Evolutionary conservation across 352 stramenopile genomes (phyloP), one percentile per base, ranked within the genome.

Genomic region (Lagenidium sp.): DNA sequence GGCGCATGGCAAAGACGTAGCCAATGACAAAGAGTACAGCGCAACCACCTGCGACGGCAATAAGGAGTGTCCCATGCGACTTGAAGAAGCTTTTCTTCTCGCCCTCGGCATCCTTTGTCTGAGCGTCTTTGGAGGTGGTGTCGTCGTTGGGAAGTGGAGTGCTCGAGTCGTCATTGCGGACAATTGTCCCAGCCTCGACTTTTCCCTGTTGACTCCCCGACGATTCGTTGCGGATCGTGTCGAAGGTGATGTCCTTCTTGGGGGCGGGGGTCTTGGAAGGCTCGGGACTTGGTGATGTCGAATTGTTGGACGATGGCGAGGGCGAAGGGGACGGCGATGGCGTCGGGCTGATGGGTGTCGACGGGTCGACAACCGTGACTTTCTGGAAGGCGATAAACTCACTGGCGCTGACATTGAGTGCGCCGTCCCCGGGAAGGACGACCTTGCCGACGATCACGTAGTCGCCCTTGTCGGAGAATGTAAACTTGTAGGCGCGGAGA

Each of bases 311-410:
- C 19, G 54, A 44, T 1, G 44, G 36, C 0, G 49, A 25, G 11
- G 50, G 38, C 20, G 50, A 36, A 19, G 50, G 26, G 0, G 47
- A 53, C 4, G 59, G 42, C 0, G 47, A 30, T 2, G 59, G 41
- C 13, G 59, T 43, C 1, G 58, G 44, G 29, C 60, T 60, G 45
- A 83, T 70, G n/a, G 37, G 13, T 19, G 54, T 54, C 35, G 63
- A 59, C 1, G 57, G 58, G 10, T 74, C 70, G 26, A 83, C 65
- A 37, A 90, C 52, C 42, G 50, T 72, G 56, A 87, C 68, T 40
- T 74, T 85, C 44, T 74, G 59, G 49, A 90, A 81, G 10, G 66
- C 58, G 15, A 90, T 19, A 50, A 77, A 90, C 51, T 90, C 72
- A 23, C 62, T 64, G 19, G 60, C 68, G 50, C 50, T 66, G 15